A percentile compares a stretch with the other conserved stretches of the same genome.
Evolutionary conservation across 371 early-diverging fungal genomes (phyloP).

Genomic region (Mortierella sp.): DNA sequence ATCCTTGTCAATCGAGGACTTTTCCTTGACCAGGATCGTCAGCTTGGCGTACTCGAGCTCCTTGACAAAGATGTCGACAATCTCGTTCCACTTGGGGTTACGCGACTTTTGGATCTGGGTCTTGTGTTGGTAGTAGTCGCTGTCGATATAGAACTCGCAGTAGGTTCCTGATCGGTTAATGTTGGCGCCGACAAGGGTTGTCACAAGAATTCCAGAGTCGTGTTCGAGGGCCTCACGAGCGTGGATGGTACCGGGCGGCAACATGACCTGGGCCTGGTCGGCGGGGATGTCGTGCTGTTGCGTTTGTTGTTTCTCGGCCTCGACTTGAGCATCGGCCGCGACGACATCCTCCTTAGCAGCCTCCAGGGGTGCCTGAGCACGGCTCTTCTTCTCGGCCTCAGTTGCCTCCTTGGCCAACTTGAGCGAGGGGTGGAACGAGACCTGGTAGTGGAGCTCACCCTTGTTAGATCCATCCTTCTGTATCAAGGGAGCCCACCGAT

Average conservation of each 20-base stretch:
- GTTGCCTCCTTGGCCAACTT: slow-evolving; percentile 62
- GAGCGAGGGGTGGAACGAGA: slow-evolving; percentile 76
- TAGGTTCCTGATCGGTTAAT: slow-evolving; percentile 34
- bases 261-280: background rate
- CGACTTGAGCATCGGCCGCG: slow-evolving; percentile 16
- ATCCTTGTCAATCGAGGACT: slow-evolving; percentile 41
- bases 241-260: slow-evolving; percentile 12
- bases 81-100: slow-evolving; percentile 55
- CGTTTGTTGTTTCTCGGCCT: background rate
- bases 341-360: background rate
- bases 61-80: slow-evolving; percentile 70
- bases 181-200: slow-evolving; percentile 24
- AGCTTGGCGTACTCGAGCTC: slow-evolving; percentile 72
- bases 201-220: slow-evolving; percentile 52
- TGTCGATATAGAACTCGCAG: slow-evolving; percentile 56
- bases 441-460: slow-evolving; percentile 72
- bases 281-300: background rate
- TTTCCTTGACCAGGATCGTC: slow-evolving; percentile 61
- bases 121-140: slow-evolving; percentile 47
- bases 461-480: slow-evolving; percentile 72
- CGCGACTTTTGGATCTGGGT: slow-evolving; percentile 40
- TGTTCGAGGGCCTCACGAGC: slow-evolving; percentile 29
- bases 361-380: background rate
- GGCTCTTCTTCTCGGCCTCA: slow-evolving; percentile 4
- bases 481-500: slow-evolving; percentile 72